Evolutionary conservation across 208 protist genomes (phyloP), one percentile per base, ranked within the genome.

Genomic region (Herpetomonas samuelpessoai): DNA sequence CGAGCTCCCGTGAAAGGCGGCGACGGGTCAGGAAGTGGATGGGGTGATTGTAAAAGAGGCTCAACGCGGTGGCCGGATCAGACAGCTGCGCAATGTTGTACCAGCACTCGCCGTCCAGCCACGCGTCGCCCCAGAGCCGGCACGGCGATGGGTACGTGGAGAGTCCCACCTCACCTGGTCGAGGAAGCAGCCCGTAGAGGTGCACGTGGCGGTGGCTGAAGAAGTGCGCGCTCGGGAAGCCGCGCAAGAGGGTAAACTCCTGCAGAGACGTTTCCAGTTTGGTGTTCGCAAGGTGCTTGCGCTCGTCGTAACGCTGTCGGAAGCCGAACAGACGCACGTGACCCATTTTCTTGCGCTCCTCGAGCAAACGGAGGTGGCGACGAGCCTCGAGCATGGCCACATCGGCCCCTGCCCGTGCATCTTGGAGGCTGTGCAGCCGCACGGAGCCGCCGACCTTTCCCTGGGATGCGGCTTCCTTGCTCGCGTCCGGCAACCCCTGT

Each of bases 11-110:
- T 18, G 30, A 12, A 22, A 95, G 19, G 24, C 16, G 47, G 1
- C 57, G 57, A 9, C 76, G 65, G 28, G 66, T 82, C 0, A 89
- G 41, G 41, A 84, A 77, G 47, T 81, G 57, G 2, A 21, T 61
- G 31, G 88, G 83, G 21, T 51, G 71, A 16, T 68, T 56, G 25
- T 69, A 28, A 35, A 79, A 26, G 22, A 92, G 68, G 59, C 77
- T 73, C 22, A 72, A 65, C 6, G 62, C 69, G 9, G 86, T 41
- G 0, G 51, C 26, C 1, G 82, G 70, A 62, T 95, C 84, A 21
- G 57, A 48, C 47, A 95, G 65, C 65, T 95, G 88, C 18, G 71
- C 58, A 1, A 86, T 47, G 67, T 95, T 95, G 62, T 87, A 91
- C 74, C 78, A 84, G 68, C 76, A 88, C 19, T 79, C 65, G 27